Percentiles rank a stretch among this genome's conserved stretches.
Evolutionary conservation across 2,329 filamentous ascomycete species (phyloP).

Genomic region (Diaporthe vaccinii): DNA sequence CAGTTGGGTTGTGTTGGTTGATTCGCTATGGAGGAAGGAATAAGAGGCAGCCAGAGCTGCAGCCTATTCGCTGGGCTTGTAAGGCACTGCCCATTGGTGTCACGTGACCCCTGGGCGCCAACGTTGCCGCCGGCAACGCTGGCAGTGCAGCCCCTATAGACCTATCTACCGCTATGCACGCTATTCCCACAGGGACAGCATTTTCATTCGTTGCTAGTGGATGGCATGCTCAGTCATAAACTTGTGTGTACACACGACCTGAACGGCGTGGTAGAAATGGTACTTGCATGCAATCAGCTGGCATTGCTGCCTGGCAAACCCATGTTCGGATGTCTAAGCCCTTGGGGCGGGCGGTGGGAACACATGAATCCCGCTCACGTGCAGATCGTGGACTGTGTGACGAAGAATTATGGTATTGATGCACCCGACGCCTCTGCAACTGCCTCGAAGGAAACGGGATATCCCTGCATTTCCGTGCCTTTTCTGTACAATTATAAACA

Average conservation of each 20-base stretch:
- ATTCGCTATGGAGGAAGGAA: too few relatives aligned
- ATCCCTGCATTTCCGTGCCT: background rate
- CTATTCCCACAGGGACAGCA: too few relatives aligned
- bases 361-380: background rate
- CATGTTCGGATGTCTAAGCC: background rate
- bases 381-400: background rate
- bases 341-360: background rate
- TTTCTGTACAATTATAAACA: constrained; percentile 32
- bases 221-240: background rate
- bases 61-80: too few relatives aligned
- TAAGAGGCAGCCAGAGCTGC: too few relatives aligned
- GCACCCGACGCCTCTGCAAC: constrained; percentile 17
- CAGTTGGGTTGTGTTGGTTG: too few relatives aligned
- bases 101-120: too few relatives aligned
- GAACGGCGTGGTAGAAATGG: background rate
- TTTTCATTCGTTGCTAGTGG: background rate
- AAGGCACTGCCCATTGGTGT: too few relatives aligned
- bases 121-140: too few relatives aligned
- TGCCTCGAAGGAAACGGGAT: background rate
- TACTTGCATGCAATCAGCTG: background rate
- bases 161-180: too few relatives aligned
- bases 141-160: too few relatives aligned
- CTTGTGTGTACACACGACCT: background rate
- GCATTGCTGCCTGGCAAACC: background rate
- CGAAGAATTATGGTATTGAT: constrained; percentile 2